Evolutionary conservation across 768 basidiomycete genomes (phyloP).

Genomic region (Agrocybe praecox): DNA sequence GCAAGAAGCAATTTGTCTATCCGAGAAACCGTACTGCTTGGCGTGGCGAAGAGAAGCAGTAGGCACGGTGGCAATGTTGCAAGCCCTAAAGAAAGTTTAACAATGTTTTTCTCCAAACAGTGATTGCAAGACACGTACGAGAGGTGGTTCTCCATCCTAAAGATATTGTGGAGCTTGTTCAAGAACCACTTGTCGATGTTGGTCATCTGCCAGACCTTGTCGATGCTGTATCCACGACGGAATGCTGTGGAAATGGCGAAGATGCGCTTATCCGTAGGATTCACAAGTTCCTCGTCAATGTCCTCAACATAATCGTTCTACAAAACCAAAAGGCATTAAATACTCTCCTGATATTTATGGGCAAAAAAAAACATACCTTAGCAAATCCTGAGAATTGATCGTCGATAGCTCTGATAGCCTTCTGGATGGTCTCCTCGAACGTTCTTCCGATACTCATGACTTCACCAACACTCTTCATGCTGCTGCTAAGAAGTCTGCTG

Average conservation of each 20-base stretch:
- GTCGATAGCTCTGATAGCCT: constrained; percentile 96
- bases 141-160: constrained; percentile 75
- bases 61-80: constrained; percentile 66
- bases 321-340: not conserved
- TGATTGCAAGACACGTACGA: constrained; percentile 51
- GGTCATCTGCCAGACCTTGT: constrained; percentile 97
- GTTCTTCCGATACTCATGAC: constrained; percentile 99
- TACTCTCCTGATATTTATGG: constrained; percentile 3
- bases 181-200: constrained; percentile 99
- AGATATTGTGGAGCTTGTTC: constrained; percentile 83
- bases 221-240: constrained; percentile 89
- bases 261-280: constrained; percentile 96
- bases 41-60: constrained; percentile 70
- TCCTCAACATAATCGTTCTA: constrained; percentile 89
- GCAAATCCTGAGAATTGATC: constrained; percentile 94
- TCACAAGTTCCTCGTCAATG: constrained; percentile 89
- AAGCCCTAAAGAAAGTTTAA: constrained; percentile 43
- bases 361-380: constrained; percentile 47
- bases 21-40: constrained; percentile 96
- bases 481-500: constrained; percentile 85
- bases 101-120: not conserved
- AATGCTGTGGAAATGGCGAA: constrained; percentile 96
- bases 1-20: constrained; percentile 82
- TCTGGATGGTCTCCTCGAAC: constrained; percentile 98
- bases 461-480: constrained; percentile 99